Conservation (phyloP, 176 grass and related monocot genomes). For the Microstegium vimineum region DNA sequence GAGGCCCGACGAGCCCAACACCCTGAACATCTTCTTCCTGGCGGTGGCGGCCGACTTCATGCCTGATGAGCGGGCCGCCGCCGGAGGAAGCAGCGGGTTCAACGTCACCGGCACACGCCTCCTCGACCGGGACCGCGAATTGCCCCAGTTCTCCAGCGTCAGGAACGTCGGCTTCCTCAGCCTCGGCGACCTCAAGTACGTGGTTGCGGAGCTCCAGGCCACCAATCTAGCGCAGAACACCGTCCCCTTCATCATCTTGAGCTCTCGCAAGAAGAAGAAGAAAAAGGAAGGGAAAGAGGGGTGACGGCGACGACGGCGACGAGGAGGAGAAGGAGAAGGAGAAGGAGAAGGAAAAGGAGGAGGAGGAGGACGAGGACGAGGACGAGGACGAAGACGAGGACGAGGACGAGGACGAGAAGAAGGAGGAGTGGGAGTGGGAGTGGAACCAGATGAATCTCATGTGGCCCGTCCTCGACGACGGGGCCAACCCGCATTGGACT, state of each 20-base stretch:
- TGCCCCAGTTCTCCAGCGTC: not conserved
- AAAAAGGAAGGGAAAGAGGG: no score
- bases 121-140: not conserved
- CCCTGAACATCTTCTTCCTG: not conserved
- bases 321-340: no score
- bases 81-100: not conserved
- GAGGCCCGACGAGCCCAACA: not conserved
- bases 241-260: not conserved
- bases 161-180: not conserved
- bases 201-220: slow-evolving; percentile 8
- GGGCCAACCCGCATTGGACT: not conserved
- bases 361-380: no score
- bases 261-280: no score
- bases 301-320: no score
- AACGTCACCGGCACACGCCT: not conserved
- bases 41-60: not conserved
- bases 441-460: not conserved
- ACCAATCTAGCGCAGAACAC: no score
- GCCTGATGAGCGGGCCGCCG: not conserved
- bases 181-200: not conserved
- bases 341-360: no score
- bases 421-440: no score
- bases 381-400: no score
- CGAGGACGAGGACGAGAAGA: no score
- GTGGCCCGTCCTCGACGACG: not conserved